Percentiles rank a stretch among this genome's conserved stretches.
Evolutionary conservation across 208 protist species (phyloP).

Genomic region (Trypanosoma mega): DNA sequence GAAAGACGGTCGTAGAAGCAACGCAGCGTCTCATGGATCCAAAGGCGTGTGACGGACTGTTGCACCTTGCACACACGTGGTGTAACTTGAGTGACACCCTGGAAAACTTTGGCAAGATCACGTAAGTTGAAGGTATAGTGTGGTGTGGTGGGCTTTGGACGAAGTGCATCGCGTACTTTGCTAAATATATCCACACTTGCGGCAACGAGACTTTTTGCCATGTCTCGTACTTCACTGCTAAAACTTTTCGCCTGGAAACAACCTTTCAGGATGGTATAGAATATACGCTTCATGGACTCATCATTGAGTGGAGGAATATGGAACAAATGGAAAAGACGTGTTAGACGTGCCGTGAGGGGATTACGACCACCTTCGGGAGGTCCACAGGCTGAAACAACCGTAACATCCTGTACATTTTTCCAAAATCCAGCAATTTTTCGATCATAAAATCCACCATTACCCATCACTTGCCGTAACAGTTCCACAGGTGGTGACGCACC

Average conservation of each 20-base stretch:
- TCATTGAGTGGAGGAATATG: conserved; percentile 93
- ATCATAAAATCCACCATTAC: conserved; percentile 96
- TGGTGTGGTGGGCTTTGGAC: conserved; percentile 95
- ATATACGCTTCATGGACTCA: conserved; percentile 95
- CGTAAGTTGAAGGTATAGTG: conserved; percentile 99
- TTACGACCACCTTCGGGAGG: conserved; percentile 96
- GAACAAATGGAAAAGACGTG: conserved; percentile 94
- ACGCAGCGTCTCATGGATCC: conserved; percentile 95
- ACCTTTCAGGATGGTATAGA: conserved; percentile 90
- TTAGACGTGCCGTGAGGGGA: conserved; percentile 90
- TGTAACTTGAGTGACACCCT: conserved; percentile 92
- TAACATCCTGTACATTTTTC: conserved; percentile 95
- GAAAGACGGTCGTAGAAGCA: conserved; percentile 98
- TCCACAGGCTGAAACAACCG: conserved; percentile 94
- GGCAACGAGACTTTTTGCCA: conserved; percentile 74
- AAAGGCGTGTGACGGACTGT: conserved; percentile 82
- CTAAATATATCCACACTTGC: conserved; percentile 93
- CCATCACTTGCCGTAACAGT: conserved; percentile 96
- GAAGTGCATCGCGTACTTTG: conserved; percentile 84
- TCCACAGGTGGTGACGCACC: conserved; percentile 97
- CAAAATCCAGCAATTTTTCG: conserved; percentile 93
- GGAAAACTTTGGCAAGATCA: conserved; percentile 97
- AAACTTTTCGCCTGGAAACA: conserved; percentile 91
- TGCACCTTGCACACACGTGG: conserved; percentile 77
- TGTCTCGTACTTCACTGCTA: conserved; percentile 64